Base-by-base conservation (phyloP, 345 rosid species). In the Gossypium stocksii region DNA sequence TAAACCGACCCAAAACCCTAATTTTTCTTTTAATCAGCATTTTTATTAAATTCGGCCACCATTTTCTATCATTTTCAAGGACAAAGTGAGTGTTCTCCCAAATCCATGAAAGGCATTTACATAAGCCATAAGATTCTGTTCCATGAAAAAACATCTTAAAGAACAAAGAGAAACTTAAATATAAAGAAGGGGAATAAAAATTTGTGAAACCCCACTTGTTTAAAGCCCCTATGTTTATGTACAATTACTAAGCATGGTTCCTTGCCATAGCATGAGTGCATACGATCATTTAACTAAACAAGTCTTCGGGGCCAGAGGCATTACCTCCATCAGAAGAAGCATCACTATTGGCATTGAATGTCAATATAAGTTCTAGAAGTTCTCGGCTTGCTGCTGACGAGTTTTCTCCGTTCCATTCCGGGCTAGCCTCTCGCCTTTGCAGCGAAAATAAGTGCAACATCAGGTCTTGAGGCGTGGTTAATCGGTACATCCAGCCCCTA, bases 391-490 rank as follows among this genome's bases (percentile, higher is more conserved):
- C 75, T n/a, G 82, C 78, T 6, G 90, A 59, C 17, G 43, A 82
- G 74, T 84, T 74, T 77, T 82, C 92, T 48, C 60, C 86, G 41
- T 52, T 61, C n/a, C 1, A 41, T 60, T 83, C 90, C 43, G 65
- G 80, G 75, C 73, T 78, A 51, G 74, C 77, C 14, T 82, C 75
- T 60, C 74, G 74, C 79, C 82, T 77, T 72, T 72, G 89, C 75
- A 87, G 76, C 9, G 86, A 84, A 76, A 87, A 86, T 65, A 88
- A 81, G 56, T 85, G 91, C 69, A 81, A 20, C 87, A 91, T 70
- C 76, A 90, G 83, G 63, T 87, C 88, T 52, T 77, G 77, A 1
- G 89, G 83, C 19, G 89, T 79, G 58, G 85, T 79, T 56, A 80
- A 9, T 12, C 53, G 74, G 79, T 77, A 57, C 90, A 79, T 82